Base-by-base conservation (phyloP, 2,329 filamentous ascomycete species). In the Curvularia verruculosa region DNA sequence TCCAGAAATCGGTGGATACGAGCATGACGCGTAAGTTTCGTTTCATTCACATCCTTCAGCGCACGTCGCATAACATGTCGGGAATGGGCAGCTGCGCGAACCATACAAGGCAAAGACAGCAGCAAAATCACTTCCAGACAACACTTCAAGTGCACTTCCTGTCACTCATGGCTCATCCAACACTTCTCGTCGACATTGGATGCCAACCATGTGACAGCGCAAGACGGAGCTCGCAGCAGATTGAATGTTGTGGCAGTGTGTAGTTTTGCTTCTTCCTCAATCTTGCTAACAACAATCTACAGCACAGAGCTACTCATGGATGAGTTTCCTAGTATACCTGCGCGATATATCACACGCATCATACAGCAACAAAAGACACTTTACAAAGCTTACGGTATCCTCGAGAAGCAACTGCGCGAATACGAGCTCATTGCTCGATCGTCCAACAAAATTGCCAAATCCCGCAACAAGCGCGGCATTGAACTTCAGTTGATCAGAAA, bases 271-370 rank as follows among this genome's bases (percentile, higher is more conserved):
- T 19, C 9, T 8, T 15, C 19, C 24, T 48, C 19, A 40, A 21
- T 36, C 18, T 53, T 45, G 39, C 62, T 68, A 41, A 69, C 57
- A 40, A 40, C 7, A 43, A 9, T 23, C 6, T 48, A 10, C 48
- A 77, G 74, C n/a, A 7, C 58, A 39, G 64, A 68, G 6, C 41
- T 75, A n/a, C 69, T 81, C 12, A 79, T 78, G 60, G 75, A 78
- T 49, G 77, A 81, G 41, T 81, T 80, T 48, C 72, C 67, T 0
- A 64, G 70, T 7, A 66, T 80, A 5, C 74, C 78, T 1, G 66
- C 70, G 10, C 63, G 68, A 15, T 74, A 75, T 55, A 76, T 81
- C 57, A 60, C 61, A 18, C 64, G 68, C 19, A 66, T 68, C 1
- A 46, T 79, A 5, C 59, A 59, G 28, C 44, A 65, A 12, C 56